phyloP scores from a whole-genome alignment of 164 flowering plant species.

The Malania oleifera region DNA sequence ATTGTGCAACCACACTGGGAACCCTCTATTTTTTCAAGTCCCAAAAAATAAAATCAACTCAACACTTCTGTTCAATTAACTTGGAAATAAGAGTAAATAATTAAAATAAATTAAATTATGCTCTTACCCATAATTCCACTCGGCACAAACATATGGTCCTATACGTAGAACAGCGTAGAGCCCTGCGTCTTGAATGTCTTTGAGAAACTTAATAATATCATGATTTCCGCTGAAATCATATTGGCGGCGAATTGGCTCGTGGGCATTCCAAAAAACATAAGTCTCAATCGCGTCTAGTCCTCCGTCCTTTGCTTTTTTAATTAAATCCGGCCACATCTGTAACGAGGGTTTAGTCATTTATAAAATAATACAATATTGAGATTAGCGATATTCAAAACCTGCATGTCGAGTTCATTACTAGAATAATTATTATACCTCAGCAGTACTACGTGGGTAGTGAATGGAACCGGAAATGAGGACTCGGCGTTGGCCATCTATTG shows the following conservation, averaged over 20 bases:
- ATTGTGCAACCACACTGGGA: not conserved
- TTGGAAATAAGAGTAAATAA: not conserved
- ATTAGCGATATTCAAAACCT: no score
- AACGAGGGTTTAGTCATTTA: no score
- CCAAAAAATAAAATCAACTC: no score
- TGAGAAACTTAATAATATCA: slow-evolving; percentile 56
- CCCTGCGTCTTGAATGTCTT: slow-evolving; percentile 52
- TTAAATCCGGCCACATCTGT: slow-evolving; percentile 62
- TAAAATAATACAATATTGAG: no score
- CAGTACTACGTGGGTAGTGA: slow-evolving; percentile 41
- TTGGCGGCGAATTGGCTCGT: slow-evolving; percentile 45
- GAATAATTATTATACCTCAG: slow-evolving; percentile 21
- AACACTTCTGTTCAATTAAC: no score
- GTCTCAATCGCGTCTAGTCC: slow-evolving; percentile 54
- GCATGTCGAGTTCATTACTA: no score
- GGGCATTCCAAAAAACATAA: slow-evolving; percentile 54
- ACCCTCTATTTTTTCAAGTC: no score
- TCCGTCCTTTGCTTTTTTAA: slow-evolving; percentile 47
- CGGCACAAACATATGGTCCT: slow-evolving; percentile 76
- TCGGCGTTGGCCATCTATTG: slow-evolving; percentile 26
- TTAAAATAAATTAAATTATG: not conserved
- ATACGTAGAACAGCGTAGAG: slow-evolving; percentile 57
- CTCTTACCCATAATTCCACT: slow-evolving; percentile 77
- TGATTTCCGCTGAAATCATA: slow-evolving; percentile 55
- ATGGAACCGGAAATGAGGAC: slow-evolving; percentile 33